Evolutionary conservation across 345 rosid species (phyloP).

Genomic region (Hibiscus trionum): DNA sequence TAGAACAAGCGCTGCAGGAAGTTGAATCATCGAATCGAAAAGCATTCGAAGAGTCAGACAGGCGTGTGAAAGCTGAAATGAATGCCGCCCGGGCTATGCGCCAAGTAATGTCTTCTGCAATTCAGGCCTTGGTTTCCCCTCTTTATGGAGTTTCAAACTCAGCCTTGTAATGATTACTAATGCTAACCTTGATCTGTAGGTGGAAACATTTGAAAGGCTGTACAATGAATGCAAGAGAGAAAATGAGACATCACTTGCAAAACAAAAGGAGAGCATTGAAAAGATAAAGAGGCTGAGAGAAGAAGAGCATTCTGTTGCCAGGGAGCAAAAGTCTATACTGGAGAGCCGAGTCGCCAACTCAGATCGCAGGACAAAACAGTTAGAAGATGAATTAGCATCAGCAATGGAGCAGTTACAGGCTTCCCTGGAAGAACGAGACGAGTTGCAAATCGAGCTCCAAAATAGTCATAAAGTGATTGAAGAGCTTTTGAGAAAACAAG

Average conservation of each 20-base stretch:
- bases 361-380: conserved; percentile 6
- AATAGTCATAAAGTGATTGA: conserved; percentile 19
- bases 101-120: conserved; percentile 23
- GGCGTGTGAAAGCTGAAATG: conserved; percentile 45
- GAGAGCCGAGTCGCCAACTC: conserved; percentile 13
- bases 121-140: neutral
- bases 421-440: conserved; percentile 10
- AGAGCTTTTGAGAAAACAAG: conserved; percentile 18
- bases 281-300: conserved; percentile 14
- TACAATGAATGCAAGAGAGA: conserved; percentile 17
- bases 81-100: conserved; percentile 26
- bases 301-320: conserved; percentile 13
- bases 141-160: neutral
- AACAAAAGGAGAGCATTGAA: conserved; percentile 7
- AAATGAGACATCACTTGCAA: conserved; percentile 16
- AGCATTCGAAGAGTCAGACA: conserved; percentile 41
- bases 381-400: conserved; percentile 13
- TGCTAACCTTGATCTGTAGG: conserved; percentile 5
- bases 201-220: conserved; percentile 10
- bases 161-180: neutral
- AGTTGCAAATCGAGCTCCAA: conserved; percentile 10
- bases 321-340: conserved; percentile 13
- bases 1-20: conserved; percentile 33
- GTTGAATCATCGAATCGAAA: conserved; percentile 37
- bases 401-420: conserved; percentile 13